phyloP scores from a whole-genome alignment of 2,329 filamentous ascomycete species.

The Monosporascus cannonballus region DNA sequence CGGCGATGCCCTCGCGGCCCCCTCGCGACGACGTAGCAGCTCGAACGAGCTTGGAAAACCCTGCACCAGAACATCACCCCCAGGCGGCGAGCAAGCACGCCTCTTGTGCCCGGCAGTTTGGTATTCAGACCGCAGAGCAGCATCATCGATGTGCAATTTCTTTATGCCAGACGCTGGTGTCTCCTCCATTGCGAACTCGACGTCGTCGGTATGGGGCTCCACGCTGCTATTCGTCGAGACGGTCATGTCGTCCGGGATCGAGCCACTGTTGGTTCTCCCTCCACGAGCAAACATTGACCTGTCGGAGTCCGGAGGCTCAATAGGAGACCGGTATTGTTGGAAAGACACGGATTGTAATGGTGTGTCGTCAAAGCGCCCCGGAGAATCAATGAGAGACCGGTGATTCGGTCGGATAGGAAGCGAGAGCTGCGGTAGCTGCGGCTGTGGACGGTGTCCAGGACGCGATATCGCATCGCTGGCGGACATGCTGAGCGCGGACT shows the following conservation, averaged over 20 bases:
- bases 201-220: conserved; percentile 45
- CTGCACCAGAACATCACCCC: conserved; percentile 38
- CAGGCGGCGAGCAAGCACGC: conserved; percentile 48
- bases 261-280: conserved; percentile 43
- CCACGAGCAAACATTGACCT: conserved; percentile 39
- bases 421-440: conserved; percentile 36
- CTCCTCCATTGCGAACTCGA: conserved; percentile 40
- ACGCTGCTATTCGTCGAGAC: conserved; percentile 38
- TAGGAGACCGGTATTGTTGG: conserved; percentile 38
- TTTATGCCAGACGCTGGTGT: conserved; percentile 30
- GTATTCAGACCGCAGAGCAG: conserved; percentile 26
- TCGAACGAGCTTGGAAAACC: conserved; percentile 35
- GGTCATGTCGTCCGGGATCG: conserved; percentile 38
- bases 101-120: conserved; percentile 46
- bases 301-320: conserved; percentile 40
- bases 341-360: conserved; percentile 43
- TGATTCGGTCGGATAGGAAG: conserved; percentile 39
- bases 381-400: conserved; percentile 37
- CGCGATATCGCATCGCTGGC: conserved; percentile 32
- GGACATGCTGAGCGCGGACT: conserved; percentile 38
- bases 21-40: conserved; percentile 41
- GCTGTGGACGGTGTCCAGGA: conserved; percentile 29
- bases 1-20: conserved; percentile 44
- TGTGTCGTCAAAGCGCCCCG: conserved; percentile 38
- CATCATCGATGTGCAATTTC: conserved; percentile 42